phyloP scores from a whole-genome alignment of 2,329 filamentous ascomycete genomes.

The Neocatenulostroma microsporum region DNA sequence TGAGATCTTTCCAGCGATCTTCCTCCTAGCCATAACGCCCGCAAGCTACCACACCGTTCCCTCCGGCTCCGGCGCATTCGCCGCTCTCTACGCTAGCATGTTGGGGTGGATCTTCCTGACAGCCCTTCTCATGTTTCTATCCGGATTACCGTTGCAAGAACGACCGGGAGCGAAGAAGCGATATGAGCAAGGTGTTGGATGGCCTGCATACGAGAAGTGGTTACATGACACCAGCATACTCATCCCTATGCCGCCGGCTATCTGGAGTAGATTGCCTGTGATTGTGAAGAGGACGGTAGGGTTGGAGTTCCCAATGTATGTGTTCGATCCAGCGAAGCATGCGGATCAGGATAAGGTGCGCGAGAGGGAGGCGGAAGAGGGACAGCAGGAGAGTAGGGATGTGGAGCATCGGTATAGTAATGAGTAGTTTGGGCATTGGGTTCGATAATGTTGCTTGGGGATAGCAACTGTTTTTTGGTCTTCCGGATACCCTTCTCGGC shows the following conservation, averaged over 20 bases:
- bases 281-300: slow-evolving; percentile 59
- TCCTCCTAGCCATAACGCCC: slow-evolving; percentile 59
- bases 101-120: slow-evolving; percentile 59
- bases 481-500: no score
- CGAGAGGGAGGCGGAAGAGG: slow-evolving; percentile 31
- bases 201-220: slow-evolving; percentile 56
- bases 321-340: slow-evolving; percentile 59
- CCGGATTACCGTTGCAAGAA: slow-evolving; percentile 59
- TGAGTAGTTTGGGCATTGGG: no score
- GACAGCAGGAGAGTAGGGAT: slow-evolving; percentile 8
- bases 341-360: slow-evolving; percentile 36
- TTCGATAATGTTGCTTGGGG: no score
- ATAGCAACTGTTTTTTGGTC: no score
- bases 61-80: slow-evolving; percentile 46
- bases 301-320: slow-evolving; percentile 63
- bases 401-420: no score
- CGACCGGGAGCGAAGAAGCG: slow-evolving; percentile 62
- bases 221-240: slow-evolving; percentile 61
- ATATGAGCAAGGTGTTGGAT: slow-evolving; percentile 57
- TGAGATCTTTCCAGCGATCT: slow-evolving; percentile 50
- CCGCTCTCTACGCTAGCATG: slow-evolving; percentile 59
- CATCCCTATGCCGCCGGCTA: slow-evolving; percentile 57
- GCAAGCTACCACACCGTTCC: slow-evolving; percentile 48
- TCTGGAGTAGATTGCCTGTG: slow-evolving; percentile 55
- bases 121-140: slow-evolving; percentile 59